Evolutionary conservation across 176 grass and related monocot genomes (phyloP).

Genomic region (Carex pumila): DNA sequence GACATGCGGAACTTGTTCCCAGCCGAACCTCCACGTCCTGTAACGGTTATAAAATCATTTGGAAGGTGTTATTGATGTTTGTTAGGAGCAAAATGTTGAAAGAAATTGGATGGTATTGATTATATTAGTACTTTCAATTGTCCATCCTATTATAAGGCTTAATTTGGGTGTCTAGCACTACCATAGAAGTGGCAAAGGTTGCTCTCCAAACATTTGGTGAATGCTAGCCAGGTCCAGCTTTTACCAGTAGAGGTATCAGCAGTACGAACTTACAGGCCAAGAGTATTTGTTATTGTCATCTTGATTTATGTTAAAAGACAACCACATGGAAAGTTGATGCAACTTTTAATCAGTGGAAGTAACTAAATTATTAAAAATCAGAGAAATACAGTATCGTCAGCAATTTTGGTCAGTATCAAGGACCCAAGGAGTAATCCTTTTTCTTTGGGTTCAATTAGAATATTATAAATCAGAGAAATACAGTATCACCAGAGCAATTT

Average conservation of each 20-base stretch:
- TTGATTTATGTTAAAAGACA: too few relatives aligned
- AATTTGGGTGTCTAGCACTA: too few relatives aligned
- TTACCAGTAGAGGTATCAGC: too few relatives aligned
- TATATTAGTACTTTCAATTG: neutral
- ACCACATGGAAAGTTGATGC: too few relatives aligned
- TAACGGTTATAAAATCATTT: neutral
- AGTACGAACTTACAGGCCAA: too few relatives aligned
- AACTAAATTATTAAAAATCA: neutral
- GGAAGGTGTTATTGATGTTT: neutral
- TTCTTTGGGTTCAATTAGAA: neutral
- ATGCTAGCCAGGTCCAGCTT: too few relatives aligned
- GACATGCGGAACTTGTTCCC: slow-evolving; percentile 98
- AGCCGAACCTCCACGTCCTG: slow-evolving; percentile 73
- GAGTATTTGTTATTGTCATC: too few relatives aligned
- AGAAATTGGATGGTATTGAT: neutral
- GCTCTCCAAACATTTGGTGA: too few relatives aligned
- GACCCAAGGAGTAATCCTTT: neutral
- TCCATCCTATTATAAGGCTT: too few relatives aligned
- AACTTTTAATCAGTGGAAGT: neutral
- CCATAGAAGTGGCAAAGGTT: too few relatives aligned
- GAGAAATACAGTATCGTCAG: neutral
- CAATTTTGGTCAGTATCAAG: neutral
- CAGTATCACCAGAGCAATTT: neutral
- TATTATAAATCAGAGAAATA: neutral
- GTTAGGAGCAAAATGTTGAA: neutral